These are phyloP conservation scores for Kockovaella imperatae DNA, from an alignment of 768 basidiomycete species.

Conservation along the genomic window DNA sequence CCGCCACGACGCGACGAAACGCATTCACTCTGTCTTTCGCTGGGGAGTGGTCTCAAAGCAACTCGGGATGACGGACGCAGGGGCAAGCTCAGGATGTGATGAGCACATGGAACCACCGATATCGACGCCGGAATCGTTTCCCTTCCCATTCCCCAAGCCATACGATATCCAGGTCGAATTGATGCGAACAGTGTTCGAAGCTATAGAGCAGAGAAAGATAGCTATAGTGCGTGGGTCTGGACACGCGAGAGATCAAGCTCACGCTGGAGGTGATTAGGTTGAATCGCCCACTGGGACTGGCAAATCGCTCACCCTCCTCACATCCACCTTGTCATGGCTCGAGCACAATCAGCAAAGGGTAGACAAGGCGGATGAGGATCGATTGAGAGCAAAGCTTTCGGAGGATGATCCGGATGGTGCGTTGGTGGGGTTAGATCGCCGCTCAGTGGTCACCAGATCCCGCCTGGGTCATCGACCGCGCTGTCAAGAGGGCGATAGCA, in stretches of 20 bases:
- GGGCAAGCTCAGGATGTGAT: no score
- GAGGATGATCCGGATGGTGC: conserved; percentile 31
- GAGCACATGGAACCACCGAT: conserved; percentile 44
- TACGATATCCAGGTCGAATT: conserved; percentile 78
- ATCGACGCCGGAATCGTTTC: conserved; percentile 60
- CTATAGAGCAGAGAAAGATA: conserved; percentile 64
- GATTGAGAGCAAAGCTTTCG: conserved; percentile 13
- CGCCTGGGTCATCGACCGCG: conserved; percentile 42
- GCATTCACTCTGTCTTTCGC: no score
- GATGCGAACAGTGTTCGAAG: conserved; percentile 76
- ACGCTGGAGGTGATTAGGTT: conserved; percentile 18
- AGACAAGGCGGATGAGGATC: conserved; percentile 10
- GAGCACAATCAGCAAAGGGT: conserved; percentile 22
- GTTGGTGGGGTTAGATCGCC: background rate
- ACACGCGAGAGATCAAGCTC: background rate
- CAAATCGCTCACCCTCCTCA: conserved; percentile 40
- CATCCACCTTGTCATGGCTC: conserved; percentile 42
- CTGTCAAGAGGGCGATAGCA: conserved; percentile 24
- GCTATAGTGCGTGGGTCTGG: conserved; percentile 53
- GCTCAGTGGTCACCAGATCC: conserved; percentile 38
- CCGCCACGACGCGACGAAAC: no score
- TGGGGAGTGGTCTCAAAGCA: no score
- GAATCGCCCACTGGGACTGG: conserved; percentile 44
- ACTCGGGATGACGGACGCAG: no score
- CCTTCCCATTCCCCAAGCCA: conserved; percentile 76